Evolutionary conservation across 345 rosid genomes (phyloP), one percentile per base, ranked within the genome.

Genomic region (Sisymbrium altissimum): DNA sequence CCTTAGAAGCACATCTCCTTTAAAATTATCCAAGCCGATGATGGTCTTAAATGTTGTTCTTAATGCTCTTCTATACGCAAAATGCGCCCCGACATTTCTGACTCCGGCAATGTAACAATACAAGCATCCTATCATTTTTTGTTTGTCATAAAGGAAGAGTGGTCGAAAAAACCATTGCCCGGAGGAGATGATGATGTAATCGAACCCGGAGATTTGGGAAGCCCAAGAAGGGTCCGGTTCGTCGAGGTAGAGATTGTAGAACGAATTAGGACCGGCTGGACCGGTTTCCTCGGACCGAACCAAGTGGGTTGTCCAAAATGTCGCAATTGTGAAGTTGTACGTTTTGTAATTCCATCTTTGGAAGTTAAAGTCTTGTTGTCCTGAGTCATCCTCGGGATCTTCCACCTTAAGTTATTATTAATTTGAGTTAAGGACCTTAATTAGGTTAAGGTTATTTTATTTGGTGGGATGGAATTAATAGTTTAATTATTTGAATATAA

Each of bases 111-210:
- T 60, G 41, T 62, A 75, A 63, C 98, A 90, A 40, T 53, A 87
- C 43, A 83, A 82, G 76, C 98, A 92, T 9, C 95, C 95, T 0
- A 82, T 78, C 1, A 83, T 46, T 10, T 45, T 46, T 45, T 52
- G 46, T 9, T 82, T 66, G 75, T 90, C 93, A 36, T 80, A 83
- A 81, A 80, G 88, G 27, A 90, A 67, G 1, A 74, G 41, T 0
- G 98, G 86, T 3, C 94, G 85, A 56, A 62, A 89, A 72, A 92
- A 90, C 96, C 96, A 92, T 19, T 86, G 92, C 9, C 98, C 95
- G 0, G 86, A 78, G 0, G 82, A 83, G 49, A 90, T 29, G 81
- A 92, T 80, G 19, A 92, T 38, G 70, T 87, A 87, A 41, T 87
- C 82, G 45, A 90, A 92, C 5, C 59, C 86, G 4, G 52, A 78